Conservation (phyloP, 768 basidiomycete species). For the Tubosaeta sp. region DNA sequence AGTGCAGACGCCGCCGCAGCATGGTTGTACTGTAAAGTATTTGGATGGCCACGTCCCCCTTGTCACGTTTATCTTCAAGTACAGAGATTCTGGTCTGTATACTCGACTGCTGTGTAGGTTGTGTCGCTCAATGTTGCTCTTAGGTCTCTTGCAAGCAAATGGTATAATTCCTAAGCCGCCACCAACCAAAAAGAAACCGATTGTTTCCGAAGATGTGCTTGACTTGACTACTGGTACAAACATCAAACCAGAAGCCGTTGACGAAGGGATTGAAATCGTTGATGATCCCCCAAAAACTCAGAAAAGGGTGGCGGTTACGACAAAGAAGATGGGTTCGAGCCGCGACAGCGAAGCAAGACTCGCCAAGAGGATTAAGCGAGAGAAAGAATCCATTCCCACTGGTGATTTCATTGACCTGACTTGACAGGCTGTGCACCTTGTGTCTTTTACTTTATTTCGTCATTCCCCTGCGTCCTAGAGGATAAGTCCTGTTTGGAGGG, state of each 20-base stretch:
- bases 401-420: constrained; percentile 31
- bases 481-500: neutral
- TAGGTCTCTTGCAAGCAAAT: constrained; percentile 27
- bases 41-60: constrained; percentile 18
- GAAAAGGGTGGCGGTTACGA: neutral
- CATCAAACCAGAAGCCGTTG: constrained; percentile 9
- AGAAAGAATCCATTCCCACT: constrained; percentile 9
- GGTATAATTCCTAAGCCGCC: constrained; percentile 21
- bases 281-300: neutral
- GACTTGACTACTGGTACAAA: constrained; percentile 16
- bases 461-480: neutral
- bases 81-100: constrained; percentile 26
- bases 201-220: constrained; percentile 11
- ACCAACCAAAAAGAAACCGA: neutral
- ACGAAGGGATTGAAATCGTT: constrained; percentile 7
- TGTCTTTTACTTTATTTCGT: neutral
- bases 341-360: constrained; percentile 4
- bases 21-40: neutral
- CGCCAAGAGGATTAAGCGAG: constrained; percentile 27
- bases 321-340: constrained; percentile 5
- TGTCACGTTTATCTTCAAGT: constrained; percentile 28
- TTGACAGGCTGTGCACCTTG: constrained; percentile 7
- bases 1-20: neutral
- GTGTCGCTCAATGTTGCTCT: neutral
- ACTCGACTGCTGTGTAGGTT: neutral